These are phyloP conservation scores for Tubosaeta sp. DNA, from an alignment of 768 basidiomycete genomes.

Conservation along the genomic window DNA sequence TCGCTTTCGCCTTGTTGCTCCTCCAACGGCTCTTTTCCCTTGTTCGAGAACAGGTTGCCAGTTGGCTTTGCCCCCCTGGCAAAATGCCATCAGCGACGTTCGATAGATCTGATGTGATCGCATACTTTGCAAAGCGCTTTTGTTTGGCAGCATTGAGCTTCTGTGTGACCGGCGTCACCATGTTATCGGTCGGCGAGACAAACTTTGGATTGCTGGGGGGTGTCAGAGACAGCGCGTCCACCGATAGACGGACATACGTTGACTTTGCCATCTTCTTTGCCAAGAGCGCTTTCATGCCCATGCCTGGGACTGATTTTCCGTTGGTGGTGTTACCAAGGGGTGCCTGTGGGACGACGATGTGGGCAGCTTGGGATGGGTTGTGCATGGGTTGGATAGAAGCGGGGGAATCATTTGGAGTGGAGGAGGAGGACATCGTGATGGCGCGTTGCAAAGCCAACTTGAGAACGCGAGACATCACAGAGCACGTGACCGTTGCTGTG, in stretches of 20 bases:
- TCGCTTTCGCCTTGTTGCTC: conserved; percentile 36
- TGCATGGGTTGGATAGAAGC: conserved; percentile 77
- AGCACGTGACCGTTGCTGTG: conserved; percentile 14
- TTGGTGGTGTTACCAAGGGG: conserved; percentile 67
- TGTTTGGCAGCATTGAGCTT: conserved; percentile 90
- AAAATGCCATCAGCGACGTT: background rate
- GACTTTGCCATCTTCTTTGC: conserved; percentile 91
- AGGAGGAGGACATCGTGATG: conserved; percentile 48
- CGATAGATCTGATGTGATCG: conserved; percentile 11
- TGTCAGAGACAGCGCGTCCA: conserved; percentile 3
- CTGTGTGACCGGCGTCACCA: conserved; percentile 91
- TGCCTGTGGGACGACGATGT: conserved; percentile 73
- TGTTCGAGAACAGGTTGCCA: conserved; percentile 49
- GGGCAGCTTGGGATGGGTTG: conserved; percentile 77
- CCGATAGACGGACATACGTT: conserved; percentile 50
- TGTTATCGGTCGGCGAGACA: conserved; percentile 91
- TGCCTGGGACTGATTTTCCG: conserved; percentile 52
- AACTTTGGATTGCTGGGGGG: conserved; percentile 72
- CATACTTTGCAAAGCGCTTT: conserved; percentile 89
- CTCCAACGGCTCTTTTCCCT: conserved; percentile 32
- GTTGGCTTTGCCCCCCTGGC: conserved; percentile 57
- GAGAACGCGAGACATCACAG: conserved; percentile 21
- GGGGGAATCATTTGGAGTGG: conserved; percentile 68
- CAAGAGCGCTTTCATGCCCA: conserved; percentile 88
- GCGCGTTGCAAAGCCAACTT: conserved; percentile 17